Evolutionary conservation across 345 rosid species (phyloP), one percentile per base, ranked within the genome.

Genomic region (Orychophragmus violaceus): DNA sequence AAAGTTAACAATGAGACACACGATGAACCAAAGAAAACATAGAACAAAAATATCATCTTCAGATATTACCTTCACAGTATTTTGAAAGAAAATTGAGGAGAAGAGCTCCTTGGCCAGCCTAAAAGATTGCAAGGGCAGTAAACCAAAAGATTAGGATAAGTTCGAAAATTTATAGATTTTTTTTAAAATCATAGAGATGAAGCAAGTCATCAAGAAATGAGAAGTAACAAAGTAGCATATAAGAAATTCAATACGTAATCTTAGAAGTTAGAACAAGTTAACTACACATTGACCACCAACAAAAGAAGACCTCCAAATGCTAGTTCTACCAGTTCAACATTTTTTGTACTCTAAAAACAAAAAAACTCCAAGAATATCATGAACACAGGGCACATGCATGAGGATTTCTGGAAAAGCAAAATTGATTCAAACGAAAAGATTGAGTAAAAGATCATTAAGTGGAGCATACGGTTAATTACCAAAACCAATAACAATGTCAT

Each of bases 71-170:
- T 72, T 89, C 98, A 50, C 84, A 83, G 74, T 91, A 95, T 77
- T 87, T 91, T 5, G 99, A 91, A 64, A 91, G 88, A 74, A 95
- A 87, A 71, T 89, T 91, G 72, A 95, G 81, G 16, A 95, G 83
- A 72, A 95, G 86, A 66, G 99, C 93, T 55, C 99, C 97, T 76
- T 91, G 96, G 33, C 95, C 98, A 77, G 96, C 95, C 99, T 95
- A 63, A 29, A n/a, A 16, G 11, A 49, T 70, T 70, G 56, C 54
- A 80, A 60, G 51, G 32, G 35, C 44, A 68, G 27, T 62, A 19
- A 74, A 54, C 21, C 44, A 46, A 41, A 24, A 32, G 7, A 42
- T 30, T 29, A 29, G 5, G 23, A 59, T 66, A 66, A 66, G 62
- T 57, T 27, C n/a, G 42, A 62, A 32, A 44, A 45, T n/a, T 33